phyloP scores from a whole-genome alignment of 176 grass and related monocot species.

The Melocanna baccifera region DNA sequence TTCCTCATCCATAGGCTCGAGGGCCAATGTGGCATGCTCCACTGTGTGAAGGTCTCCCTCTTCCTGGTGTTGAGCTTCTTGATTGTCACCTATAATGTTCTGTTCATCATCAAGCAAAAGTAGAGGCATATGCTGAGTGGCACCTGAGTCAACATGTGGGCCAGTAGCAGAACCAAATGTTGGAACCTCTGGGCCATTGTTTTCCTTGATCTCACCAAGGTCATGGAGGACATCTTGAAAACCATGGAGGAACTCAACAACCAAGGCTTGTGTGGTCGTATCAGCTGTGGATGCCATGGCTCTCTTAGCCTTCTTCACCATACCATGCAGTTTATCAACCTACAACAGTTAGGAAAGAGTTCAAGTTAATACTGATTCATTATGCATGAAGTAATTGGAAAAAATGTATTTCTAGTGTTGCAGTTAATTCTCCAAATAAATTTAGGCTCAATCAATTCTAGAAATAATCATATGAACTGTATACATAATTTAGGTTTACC shows the following conservation, averaged over 20 bases:
- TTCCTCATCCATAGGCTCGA: conserved; percentile 25
- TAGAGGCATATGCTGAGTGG: neutral
- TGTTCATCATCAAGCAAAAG: conserved; percentile 29
- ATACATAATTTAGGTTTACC: conserved; percentile 35
- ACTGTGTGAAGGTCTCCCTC: conserved; percentile 33
- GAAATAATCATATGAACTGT: neutral
- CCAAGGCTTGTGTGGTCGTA: conserved; percentile 42
- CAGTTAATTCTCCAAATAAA: conserved; percentile 1
- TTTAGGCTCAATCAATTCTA: neutral
- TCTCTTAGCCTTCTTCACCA: conserved; percentile 52
- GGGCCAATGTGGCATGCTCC: conserved; percentile 10
- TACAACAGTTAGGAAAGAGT: conserved; percentile 21
- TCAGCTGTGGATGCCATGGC: conserved; percentile 46
- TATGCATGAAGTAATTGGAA: neutral
- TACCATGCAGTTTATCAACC: conserved; percentile 56
- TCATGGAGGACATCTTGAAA: conserved; percentile 61
- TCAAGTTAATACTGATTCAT: conserved; percentile 11
- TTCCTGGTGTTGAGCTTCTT: conserved; percentile 37
- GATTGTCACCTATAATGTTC: conserved; percentile 21
- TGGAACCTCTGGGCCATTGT: conserved; percentile 14
- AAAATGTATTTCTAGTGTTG: conserved; percentile 16
- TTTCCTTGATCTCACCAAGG: conserved; percentile 46
- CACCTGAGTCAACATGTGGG: conserved; percentile 19
- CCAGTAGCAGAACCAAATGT: conserved; percentile 15
- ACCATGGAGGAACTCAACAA: conserved; percentile 49